Evolutionary conservation across 352 stramenopile species (phyloP), one percentile per base, ranked within the genome.

Genomic region (Paralagenidium karlingii): DNA sequence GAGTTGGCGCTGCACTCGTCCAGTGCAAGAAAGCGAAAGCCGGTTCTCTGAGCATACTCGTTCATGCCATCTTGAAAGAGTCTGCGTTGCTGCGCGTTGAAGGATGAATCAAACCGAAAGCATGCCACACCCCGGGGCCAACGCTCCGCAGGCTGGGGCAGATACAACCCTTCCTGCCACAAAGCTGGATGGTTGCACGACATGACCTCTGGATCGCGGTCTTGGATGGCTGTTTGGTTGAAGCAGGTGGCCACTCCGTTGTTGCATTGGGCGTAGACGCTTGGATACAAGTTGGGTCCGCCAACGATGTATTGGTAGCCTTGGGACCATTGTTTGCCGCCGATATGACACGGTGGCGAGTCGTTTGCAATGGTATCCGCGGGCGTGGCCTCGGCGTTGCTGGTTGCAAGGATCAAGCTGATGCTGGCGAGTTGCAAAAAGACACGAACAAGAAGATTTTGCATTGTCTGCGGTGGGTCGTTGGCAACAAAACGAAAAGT

Each of bases 61-160:
- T 49, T 42, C 58, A 73, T 73, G 31, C 54, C 57, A 42, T 47
- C 40, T 24, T 30, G 0, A 36, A 73, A 68, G 24, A 66, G 50
- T 26, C 25, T 18, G 28, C 59, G 54, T 29, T 73, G 61, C 31
- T 43, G 18, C 2, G 43, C 36, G 2, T 54, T 50, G 47, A 68
- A 73, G 6, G 27, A 13, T 27, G 47, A 32, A 16, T 24, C 42
- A 39, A 56, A 63, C 11, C 36, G 45, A 28, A 56, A 73, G 52
- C 61, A 73, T 3, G 42, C 58, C 16, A 73, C 49, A 25, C 57
- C 61, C 9, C 51, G 43, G 0, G 61, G 61, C 61, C 61, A 73
- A 38, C 47, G 45, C n/a, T n/a, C n/a, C n/a, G n/a, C n/a, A n/a
- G n/a, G n/a, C n/a, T n/a, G n/a, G n/a, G 25, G 51, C 59, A 68